These are phyloP conservation scores for Sugiyamaella valdiviana DNA, from an alignment of 805 yeast genomes.

Conservation along the genomic window DNA sequence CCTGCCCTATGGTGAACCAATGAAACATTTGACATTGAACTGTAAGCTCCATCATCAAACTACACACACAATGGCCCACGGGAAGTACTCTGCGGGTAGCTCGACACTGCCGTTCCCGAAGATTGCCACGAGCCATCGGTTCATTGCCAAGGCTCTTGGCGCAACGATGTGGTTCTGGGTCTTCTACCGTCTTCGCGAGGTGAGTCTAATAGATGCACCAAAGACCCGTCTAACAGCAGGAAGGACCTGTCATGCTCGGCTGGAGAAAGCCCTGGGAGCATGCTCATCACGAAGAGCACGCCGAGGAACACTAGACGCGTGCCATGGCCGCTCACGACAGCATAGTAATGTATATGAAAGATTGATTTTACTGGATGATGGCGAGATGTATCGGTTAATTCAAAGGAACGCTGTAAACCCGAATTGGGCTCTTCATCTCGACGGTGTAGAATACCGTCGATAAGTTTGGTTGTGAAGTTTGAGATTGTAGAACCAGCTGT, in stretches of 20 bases:
- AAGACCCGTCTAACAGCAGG: constrained; percentile 18
- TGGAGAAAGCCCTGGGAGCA: constrained; percentile 40
- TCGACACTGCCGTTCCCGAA: constrained; percentile 67
- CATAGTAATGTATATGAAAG: background rate
- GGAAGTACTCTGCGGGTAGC: constrained; percentile 31
- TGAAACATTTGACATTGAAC: constrained; percentile 1
- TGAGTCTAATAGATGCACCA: constrained; percentile 12
- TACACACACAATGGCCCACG: constrained; percentile 20
- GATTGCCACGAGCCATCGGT: constrained; percentile 49
- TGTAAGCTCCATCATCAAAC: background rate
- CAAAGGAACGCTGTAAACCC: too few species aligned
- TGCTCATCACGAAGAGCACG: constrained; percentile 21
- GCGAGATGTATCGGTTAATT: too few species aligned
- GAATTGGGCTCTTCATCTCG: too few species aligned
- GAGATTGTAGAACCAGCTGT: too few species aligned
- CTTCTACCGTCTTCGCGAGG: constrained; percentile 71
- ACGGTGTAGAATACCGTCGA: too few species aligned
- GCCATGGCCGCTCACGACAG: background rate
- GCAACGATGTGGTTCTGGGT: constrained; percentile 90
- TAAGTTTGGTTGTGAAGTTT: too few species aligned
- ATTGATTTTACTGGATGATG: background rate
- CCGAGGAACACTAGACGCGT: constrained; percentile 17
- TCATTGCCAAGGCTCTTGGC: constrained; percentile 63
- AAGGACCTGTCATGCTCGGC: constrained; percentile 36
- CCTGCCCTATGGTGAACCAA: constrained; percentile 3